Evolutionary conservation across 2,329 filamentous ascomycete species (phyloP).

Genomic region (Curvularia spicifera): DNA sequence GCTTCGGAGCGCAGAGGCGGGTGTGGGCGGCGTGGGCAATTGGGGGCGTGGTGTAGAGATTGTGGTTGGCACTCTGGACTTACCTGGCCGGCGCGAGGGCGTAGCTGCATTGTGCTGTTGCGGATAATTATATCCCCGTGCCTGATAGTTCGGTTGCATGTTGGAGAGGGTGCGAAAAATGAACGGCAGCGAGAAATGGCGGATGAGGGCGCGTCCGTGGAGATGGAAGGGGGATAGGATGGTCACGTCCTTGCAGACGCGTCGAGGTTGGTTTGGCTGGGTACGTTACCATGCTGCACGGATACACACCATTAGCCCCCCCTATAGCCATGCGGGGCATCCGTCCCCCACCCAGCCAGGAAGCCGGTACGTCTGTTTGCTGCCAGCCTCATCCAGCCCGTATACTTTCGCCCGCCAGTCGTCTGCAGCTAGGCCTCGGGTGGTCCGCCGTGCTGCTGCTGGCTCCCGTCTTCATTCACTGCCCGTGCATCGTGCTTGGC

Average conservation of each 20-base stretch:
- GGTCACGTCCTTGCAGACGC: slow-evolving; percentile 34
- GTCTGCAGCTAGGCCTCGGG: background rate
- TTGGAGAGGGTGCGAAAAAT: slow-evolving; percentile 33
- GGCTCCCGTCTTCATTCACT: slow-evolving; percentile 17
- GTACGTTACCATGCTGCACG: slow-evolving; percentile 23
- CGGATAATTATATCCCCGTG: slow-evolving; percentile 53
- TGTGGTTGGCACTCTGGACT: slow-evolving; percentile 28
- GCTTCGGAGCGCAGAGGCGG: slow-evolving; percentile 16
- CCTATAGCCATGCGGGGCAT: slow-evolving; percentile 34
- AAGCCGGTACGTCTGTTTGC: slow-evolving; percentile 3
- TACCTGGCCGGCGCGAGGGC: slow-evolving; percentile 54
- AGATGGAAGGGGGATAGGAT: slow-evolving; percentile 27
- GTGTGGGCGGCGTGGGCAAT: slow-evolving; percentile 19
- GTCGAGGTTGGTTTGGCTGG: slow-evolving; percentile 26
- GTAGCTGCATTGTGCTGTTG: slow-evolving; percentile 44
- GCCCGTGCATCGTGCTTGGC: slow-evolving; percentile 19
- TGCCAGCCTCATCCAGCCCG: slow-evolving; percentile 8
- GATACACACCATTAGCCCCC: slow-evolving; percentile 30
- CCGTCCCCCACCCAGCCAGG: slow-evolving; percentile 27
- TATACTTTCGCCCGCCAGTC: slow-evolving; percentile 2
- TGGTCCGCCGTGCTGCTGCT: slow-evolving; percentile 9
- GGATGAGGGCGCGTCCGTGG: slow-evolving; percentile 35
- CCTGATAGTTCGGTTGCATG: slow-evolving; percentile 53
- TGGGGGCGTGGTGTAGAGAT: slow-evolving; percentile 14
- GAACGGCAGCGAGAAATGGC: slow-evolving; percentile 33